Base-by-base conservation (phyloP, 176 grass and related monocot species). In the Zoysia pacifica region DNA sequence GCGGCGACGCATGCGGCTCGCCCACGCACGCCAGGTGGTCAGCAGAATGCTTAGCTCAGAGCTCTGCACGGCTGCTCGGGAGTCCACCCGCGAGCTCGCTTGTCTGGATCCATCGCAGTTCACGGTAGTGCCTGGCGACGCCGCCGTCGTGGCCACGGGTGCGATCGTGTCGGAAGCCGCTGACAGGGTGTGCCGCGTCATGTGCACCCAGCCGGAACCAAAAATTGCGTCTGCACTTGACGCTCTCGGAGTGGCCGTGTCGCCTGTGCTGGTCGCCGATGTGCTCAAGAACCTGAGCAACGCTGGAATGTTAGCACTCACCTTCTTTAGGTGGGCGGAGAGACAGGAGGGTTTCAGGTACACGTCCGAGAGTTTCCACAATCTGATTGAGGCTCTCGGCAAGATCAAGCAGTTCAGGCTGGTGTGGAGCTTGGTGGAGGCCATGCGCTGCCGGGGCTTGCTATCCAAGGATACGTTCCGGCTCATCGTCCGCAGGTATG, bases 291-390 rank as follows among this genome's bases (percentile, higher is more conserved):
- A 81, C 73, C 62, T 94, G 8, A 86, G 85, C 65, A 94, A 94
- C 48, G 85, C 88, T 3, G 91, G 89, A 12, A 84, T 78, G 11
- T 74, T 91, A 1, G 86, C 88, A 5, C 83, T 89, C 28, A 40
- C 72, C 16, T 94, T 94, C 80, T 94, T 94, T 75, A 77, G 83
- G 19, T 94, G 91, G 91, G 91, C 89, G 0, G 89, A 94, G 89
- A 91, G 82, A 46, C 88, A 89, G 77, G 44, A 91, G 9, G 86
- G 83, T 59, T 94, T 94, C 40, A 46, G 58, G 42, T 82, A 94
- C 50, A 89, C 83, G 8, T 12, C 86, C 1, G 89, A 86, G 37
- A 51, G 83, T 72, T 91, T 86, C 80, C 91, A 94, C 77, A 69
- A 91, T 64, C 64, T 94, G 48, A 94, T 94, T 6, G 91, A 94